Percentiles rank a stretch among this genome's conserved stretches.
Evolutionary conservation across 164 flowering plant species (phyloP).

Genomic region (Stephania japonica): DNA sequence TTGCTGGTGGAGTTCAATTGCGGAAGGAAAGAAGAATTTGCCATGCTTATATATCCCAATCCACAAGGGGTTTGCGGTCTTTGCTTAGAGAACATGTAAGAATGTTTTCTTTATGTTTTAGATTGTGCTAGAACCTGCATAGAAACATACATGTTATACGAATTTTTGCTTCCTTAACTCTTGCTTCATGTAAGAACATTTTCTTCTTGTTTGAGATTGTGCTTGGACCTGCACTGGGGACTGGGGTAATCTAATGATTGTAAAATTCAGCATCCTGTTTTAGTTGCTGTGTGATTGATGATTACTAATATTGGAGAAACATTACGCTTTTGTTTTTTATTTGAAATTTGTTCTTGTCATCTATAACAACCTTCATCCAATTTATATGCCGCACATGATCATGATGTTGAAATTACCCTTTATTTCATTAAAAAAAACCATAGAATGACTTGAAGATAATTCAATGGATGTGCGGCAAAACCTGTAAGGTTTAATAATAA

Average conservation of each 20-base stretch:
- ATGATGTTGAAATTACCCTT: background rate
- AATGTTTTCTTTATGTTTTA: background rate
- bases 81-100: constrained; percentile 80
- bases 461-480: too few species aligned
- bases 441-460: too few species aligned
- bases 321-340: too few species aligned
- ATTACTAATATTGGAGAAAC: background rate
- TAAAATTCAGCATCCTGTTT: background rate
- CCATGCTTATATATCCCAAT: constrained; percentile 80
- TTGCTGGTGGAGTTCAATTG: constrained; percentile 33
- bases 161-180: background rate
- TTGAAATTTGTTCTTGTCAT: background rate
- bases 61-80: constrained; percentile 81
- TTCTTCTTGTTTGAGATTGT: background rate
- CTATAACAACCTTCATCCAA: background rate
- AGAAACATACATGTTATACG: background rate
- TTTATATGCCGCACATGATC: background rate
- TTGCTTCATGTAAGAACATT: background rate
- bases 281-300: background rate
- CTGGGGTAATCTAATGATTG: background rate
- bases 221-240: background rate
- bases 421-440: too few species aligned
- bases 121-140: background rate
- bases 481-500: too few species aligned
- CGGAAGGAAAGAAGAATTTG: constrained; percentile 37